A percentile compares a stretch with the other conserved stretches of the same genome.
phyloP scores from a whole-genome alignment of 352 stramenopile species.

The Pilasporangium apinafurcum region DNA sequence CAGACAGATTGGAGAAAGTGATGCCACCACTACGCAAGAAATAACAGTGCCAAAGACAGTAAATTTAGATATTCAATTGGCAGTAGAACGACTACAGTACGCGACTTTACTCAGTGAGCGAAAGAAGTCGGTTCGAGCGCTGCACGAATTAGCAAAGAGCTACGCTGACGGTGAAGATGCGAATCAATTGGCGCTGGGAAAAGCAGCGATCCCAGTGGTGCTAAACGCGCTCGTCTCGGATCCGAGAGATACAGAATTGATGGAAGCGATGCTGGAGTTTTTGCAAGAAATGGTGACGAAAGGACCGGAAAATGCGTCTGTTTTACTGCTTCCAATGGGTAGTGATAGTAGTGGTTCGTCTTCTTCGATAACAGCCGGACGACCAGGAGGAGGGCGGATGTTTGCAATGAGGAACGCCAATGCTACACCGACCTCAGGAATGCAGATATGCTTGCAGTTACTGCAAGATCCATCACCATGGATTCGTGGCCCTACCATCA shows the following conservation, averaged over 20 bases:
- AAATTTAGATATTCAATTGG: conserved; percentile 29
- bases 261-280: conserved; percentile 78
- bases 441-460: conserved; percentile 60
- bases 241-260: conserved; percentile 76
- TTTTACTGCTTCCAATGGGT: conserved; percentile 26
- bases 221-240: conserved; percentile 64
- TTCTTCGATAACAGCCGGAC: too few relatives aligned
- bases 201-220: conserved; percentile 37
- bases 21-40: too few relatives aligned
- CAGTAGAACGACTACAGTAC: conserved; percentile 65
- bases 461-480: conserved; percentile 74
- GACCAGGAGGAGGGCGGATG: too few relatives aligned
- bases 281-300: conserved; percentile 45
- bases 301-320: conserved; percentile 20
- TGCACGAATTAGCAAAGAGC: conserved; percentile 31
- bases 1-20: too few relatives aligned
- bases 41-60: not conserved
- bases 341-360: not conserved
- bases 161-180: too few relatives aligned
- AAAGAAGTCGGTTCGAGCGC: conserved; percentile 47
- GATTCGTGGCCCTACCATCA: conserved; percentile 66
- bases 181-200: conserved; percentile 26
- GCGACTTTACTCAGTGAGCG: conserved; percentile 67
- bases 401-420: not conserved
- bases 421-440: conserved; percentile 38